These are phyloP conservation scores for Metschnikowia similis DNA, from an alignment of 805 yeast species.

Conservation along the genomic window DNA sequence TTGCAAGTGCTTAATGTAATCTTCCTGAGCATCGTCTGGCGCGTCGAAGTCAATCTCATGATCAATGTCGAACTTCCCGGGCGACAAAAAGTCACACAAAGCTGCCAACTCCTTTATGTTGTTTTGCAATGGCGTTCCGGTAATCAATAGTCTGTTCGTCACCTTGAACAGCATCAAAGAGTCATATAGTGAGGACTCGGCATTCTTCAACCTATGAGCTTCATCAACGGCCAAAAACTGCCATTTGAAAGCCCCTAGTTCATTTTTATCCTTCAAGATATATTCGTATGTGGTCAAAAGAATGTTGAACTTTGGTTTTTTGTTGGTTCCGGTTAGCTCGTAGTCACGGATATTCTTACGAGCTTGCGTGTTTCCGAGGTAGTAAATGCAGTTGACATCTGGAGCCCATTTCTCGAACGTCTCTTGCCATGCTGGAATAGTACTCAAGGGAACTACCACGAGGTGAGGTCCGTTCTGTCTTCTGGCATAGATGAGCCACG, in stretches of 20 bases:
- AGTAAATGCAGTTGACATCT: constrained; percentile 86
- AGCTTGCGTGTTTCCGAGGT: constrained; percentile 87
- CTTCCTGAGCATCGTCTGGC: constrained; percentile 83
- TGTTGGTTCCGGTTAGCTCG: constrained; percentile 66
- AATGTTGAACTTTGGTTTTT: constrained; percentile 86
- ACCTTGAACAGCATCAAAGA: constrained; percentile 79
- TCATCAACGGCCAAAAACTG: constrained; percentile 97
- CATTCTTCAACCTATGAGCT: constrained; percentile 93
- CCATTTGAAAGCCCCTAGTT: constrained; percentile 84
- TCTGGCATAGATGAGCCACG: constrained; percentile 93
- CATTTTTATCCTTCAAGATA: constrained; percentile 80
- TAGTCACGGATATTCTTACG: constrained; percentile 76
- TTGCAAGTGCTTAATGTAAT: constrained; percentile 82
- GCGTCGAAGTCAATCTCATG: constrained; percentile 94
- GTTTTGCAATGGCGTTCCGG: constrained; percentile 98
- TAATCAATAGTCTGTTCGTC: constrained; percentile 79
- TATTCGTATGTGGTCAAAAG: constrained; percentile 93
- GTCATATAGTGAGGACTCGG: constrained; percentile 90
- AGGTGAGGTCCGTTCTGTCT: constrained; percentile 97
- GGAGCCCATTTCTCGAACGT: constrained; percentile 98
- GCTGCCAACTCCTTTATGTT: constrained; percentile 95
- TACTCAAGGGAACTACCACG: constrained; percentile 92
- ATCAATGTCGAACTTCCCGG: constrained; percentile 84
- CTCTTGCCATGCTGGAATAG: constrained; percentile 99
- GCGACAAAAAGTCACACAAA: constrained; percentile 90